Base-by-base conservation (phyloP, 2,329 filamentous ascomycete species). In the Xenoacremonium recifei region DNA sequence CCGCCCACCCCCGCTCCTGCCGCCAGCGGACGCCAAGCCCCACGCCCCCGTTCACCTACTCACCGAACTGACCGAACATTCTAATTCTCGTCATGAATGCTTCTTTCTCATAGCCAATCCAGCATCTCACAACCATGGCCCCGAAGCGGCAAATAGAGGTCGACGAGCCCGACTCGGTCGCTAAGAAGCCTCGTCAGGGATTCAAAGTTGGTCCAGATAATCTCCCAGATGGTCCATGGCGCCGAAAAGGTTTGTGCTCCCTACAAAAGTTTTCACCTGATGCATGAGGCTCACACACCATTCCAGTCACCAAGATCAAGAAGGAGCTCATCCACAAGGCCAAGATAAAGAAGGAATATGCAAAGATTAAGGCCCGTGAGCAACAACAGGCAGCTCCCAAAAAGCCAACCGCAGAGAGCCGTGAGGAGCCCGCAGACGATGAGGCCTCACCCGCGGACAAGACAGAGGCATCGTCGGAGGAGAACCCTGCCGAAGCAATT, bases 281-380 rank as follows among this genome's bases (percentile, higher is more conserved):
- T 25, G 25, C 16, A 32, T 34, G 34, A 43, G 13, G 46, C 52
- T 59, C 27, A 59, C 49, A 43, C 27, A 19, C 40, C 35, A 34
- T 23, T 16, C 13, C 19, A 92, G 88, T 87, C 44, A 82, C 88
- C 65, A 92, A 92, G 67, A 93, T 96, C 60, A 97, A 97, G 68
- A 79, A 85, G 51, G 81, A 87, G 52, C 72, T 96, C 42, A 96
- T 97, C 57, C 82, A 90, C 65, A 95, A 93, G 65, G 90, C 91
- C 47, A 96, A 96, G 67, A 76, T 96, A 49, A 93, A 92, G 69
- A 95, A 96, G 67, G 80, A 87, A 31, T 96, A 96, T 62, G 87
- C 86, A 49, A 96, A 96, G 67, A 73, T 96, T 50, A 92, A 91
- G 66, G 82, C 64, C 5, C 58, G 59, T 20, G 64, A 72, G 38